phyloP scores from a whole-genome alignment of 441 rosid genomes.

The Erodium texanum region DNA sequence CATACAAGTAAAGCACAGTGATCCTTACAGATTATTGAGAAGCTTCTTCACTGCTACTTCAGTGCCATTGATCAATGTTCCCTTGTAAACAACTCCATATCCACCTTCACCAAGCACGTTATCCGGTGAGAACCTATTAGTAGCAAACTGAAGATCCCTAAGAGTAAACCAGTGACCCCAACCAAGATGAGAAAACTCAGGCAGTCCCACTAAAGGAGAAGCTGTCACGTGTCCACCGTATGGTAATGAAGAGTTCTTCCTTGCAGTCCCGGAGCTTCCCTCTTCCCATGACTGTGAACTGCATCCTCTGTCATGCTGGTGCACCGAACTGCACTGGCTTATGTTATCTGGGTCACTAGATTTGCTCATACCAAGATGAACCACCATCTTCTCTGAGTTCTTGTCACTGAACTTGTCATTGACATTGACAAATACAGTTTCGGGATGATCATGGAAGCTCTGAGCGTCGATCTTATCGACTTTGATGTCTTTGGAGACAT shows the following conservation, averaged over 20 bases:
- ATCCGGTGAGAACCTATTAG: conserved; percentile 77
- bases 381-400: conserved; percentile 61
- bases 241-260: conserved; percentile 59
- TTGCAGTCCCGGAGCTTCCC: conserved; percentile 41
- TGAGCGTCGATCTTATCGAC: conserved; percentile 76
- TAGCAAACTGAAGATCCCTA: conserved; percentile 88
- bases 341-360: conserved; percentile 48
- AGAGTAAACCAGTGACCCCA: conserved; percentile 99
- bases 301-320: conserved; percentile 54
- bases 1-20: conserved; percentile 7
- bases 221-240: conserved; percentile 43
- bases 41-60: conserved; percentile 88
- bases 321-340: conserved; percentile 57
- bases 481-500: conserved; percentile 80
- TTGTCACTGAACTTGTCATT: conserved; percentile 54
- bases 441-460: conserved; percentile 46
- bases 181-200: conserved; percentile 79
- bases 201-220: conserved; percentile 70
- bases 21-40: conserved; percentile 68
- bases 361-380: conserved; percentile 62
- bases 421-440: conserved; percentile 81
- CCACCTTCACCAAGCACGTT: conserved; percentile 94
- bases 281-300: conserved; percentile 86
- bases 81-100: conserved; percentile 81
- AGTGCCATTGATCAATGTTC: conserved; percentile 66